A percentile compares a stretch with the other conserved stretches of the same genome.
phyloP scores from a whole-genome alignment of 176 grass and related monocot genomes.

The Triticum monococcum region DNA sequence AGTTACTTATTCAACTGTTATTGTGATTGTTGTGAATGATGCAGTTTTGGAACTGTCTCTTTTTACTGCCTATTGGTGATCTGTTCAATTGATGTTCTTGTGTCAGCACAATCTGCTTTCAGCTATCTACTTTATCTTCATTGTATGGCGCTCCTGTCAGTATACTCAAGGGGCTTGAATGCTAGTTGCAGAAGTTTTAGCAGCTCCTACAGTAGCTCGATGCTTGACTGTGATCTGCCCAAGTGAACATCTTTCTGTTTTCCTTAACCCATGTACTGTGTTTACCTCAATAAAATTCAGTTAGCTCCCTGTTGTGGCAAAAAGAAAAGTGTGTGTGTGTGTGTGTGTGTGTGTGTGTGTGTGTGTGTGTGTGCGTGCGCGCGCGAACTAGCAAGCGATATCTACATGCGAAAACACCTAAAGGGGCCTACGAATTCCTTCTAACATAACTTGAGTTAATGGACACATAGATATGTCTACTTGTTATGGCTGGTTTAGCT shows the following conservation, averaged over 20 bases:
- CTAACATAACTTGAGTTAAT: background rate
- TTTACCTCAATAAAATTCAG: slow-evolving; percentile 9
- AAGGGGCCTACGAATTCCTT: background rate
- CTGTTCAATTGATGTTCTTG: slow-evolving; percentile 27
- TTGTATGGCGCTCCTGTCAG: background rate
- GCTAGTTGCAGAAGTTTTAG: slow-evolving; percentile 7
- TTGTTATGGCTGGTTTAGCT: too few species aligned
- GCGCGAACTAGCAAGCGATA: background rate
- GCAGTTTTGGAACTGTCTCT: background rate
- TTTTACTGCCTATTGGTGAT: background rate
- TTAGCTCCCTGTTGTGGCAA: background rate
- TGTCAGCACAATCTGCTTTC: slow-evolving; percentile 14
- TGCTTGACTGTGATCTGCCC: slow-evolving; percentile 13
- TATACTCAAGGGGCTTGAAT: background rate
- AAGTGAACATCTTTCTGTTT: background rate
- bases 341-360: too few species aligned
- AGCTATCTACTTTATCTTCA: slow-evolving; percentile 1
- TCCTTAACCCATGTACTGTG: background rate
- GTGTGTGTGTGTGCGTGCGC: too few species aligned
- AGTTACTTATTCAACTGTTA: slow-evolving; percentile 8
- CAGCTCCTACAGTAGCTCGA: slow-evolving; percentile 9
- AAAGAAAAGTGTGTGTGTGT: background rate
- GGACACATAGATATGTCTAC: background rate
- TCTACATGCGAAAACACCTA: background rate
- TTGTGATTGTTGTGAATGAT: slow-evolving; percentile 12